Evolutionary conservation across 129 eudicot species (phyloP).

Genomic region (Pseudognaphalium luteoalbum): DNA sequence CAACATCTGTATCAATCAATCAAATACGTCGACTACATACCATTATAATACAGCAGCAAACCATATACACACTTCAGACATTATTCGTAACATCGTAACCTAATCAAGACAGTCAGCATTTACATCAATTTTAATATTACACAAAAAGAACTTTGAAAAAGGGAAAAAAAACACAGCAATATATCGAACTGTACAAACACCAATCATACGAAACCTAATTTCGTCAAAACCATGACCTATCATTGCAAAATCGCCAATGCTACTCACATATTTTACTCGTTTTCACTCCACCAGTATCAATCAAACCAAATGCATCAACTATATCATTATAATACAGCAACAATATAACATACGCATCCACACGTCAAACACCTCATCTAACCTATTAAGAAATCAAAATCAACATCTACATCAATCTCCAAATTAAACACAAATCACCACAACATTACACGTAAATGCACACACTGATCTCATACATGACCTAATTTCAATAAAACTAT

Average conservation of each 20-base stretch:
- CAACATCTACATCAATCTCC: slow-evolving; percentile 20
- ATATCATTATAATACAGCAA: neutral
- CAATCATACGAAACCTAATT: neutral
- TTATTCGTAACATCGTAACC: too few species aligned
- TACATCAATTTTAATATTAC: too few species aligned
- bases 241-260: too few species aligned
- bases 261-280: too few species aligned
- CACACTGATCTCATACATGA: neutral
- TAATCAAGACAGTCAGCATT: too few species aligned
- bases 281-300: neutral
- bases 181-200: neutral
- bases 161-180: neutral
- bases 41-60: too few species aligned
- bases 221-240: too few species aligned
- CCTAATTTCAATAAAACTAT: too few species aligned
- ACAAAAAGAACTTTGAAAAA: too few species aligned
- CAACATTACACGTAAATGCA: neutral
- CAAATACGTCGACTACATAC: neutral
- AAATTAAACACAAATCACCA: neutral
- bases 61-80: too few species aligned
- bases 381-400: slow-evolving; percentile 8
- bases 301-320: slow-evolving; percentile 12
- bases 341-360: neutral
- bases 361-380: neutral
- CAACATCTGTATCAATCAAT: neutral